Conservation (phyloP, 1,284 basidiomycete genomes). For the Puccinia novopanici region DNA sequence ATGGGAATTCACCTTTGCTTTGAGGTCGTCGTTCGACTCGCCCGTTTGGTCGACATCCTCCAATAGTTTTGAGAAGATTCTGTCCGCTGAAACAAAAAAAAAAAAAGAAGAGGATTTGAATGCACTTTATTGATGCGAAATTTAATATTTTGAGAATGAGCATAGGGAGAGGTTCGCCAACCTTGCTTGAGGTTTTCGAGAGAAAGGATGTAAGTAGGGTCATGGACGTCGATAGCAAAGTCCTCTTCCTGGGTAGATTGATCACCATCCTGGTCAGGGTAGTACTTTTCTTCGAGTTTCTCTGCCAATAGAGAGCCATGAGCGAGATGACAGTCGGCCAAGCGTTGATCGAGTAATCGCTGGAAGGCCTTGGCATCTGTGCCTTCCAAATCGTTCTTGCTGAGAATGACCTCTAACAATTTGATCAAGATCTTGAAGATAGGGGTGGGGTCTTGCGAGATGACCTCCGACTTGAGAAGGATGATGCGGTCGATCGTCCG, state of each 20-base stretch:
- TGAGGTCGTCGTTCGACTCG: slow-evolving; percentile 5
- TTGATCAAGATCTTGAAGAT: slow-evolving; percentile 29
- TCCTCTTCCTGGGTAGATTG: not conserved
- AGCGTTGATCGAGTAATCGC: slow-evolving; percentile 24
- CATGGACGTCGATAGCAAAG: slow-evolving; percentile 22
- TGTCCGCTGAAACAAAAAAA: not conserved
- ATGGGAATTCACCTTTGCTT: slow-evolving; percentile 19
- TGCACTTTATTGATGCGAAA: not conserved
- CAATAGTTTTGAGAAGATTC: slow-evolving; percentile 12
- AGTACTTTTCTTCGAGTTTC: slow-evolving; percentile 22
- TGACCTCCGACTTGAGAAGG: slow-evolving; percentile 7
- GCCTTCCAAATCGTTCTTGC: not conserved
- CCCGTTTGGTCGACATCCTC: not conserved
- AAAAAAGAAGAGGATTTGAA: not conserved
- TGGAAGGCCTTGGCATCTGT: not conserved
- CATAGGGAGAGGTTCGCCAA: slow-evolving; percentile 2
- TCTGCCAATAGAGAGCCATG: slow-evolving; percentile 28
- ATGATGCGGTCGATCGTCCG: slow-evolving; percentile 31
- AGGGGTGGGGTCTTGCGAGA: slow-evolving; percentile 29
- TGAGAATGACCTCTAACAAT: slow-evolving; percentile 6
- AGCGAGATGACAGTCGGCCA: slow-evolving; percentile 19
- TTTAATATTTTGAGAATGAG: not conserved
- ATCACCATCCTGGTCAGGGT: slow-evolving; percentile 1
- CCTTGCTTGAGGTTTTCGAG: slow-evolving; percentile 11
- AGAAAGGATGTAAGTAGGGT: slow-evolving; percentile 15